These are phyloP conservation scores for Alternaria ventricosa DNA, from an alignment of 2,329 filamentous ascomycete species.

Conservation along the genomic window DNA sequence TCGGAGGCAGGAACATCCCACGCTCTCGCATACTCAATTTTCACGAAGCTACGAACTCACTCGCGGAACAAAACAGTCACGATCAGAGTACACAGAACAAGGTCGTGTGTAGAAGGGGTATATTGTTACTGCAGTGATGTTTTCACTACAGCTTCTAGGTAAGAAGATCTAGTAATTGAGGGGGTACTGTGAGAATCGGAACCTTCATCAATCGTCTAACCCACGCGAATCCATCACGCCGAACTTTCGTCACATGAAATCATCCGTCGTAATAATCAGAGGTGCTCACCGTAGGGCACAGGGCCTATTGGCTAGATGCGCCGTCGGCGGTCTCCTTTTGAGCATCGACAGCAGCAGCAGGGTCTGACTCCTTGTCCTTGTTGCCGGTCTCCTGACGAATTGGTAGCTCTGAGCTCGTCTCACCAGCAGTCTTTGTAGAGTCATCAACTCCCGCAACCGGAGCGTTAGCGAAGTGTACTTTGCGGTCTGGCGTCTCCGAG, in stretches of 20 bases:
- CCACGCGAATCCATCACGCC: constrained; percentile 20
- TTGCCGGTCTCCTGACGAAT: background rate
- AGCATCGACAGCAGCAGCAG: constrained; percentile 13
- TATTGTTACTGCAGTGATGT: constrained; percentile 9
- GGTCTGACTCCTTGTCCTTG: constrained; percentile 25
- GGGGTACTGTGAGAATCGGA: constrained; percentile 1
- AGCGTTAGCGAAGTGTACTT: constrained; percentile 42
- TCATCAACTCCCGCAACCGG: constrained; percentile 15
- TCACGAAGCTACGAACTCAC: background rate
- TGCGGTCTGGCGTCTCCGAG: constrained; percentile 59
- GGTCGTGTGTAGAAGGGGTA: constrained; percentile 1
- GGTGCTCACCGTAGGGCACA: background rate
- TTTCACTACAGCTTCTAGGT: constrained; percentile 9
- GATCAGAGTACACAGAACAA: background rate
- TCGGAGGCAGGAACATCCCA: background rate
- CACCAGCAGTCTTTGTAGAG: background rate
- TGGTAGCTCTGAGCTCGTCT: constrained; percentile 4
- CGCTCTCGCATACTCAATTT: background rate
- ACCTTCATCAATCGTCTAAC: constrained; percentile 5
- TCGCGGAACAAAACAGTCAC: too few relatives aligned
- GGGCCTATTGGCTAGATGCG: constrained; percentile 6
- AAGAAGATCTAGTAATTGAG: constrained; percentile 10
- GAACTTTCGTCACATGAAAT: constrained; percentile 21
- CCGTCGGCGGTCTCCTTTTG: background rate
- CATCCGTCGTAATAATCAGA: constrained; percentile 5